phyloP scores from a whole-genome alignment of 768 basidiomycete species.

The Amanita muscaria region DNA sequence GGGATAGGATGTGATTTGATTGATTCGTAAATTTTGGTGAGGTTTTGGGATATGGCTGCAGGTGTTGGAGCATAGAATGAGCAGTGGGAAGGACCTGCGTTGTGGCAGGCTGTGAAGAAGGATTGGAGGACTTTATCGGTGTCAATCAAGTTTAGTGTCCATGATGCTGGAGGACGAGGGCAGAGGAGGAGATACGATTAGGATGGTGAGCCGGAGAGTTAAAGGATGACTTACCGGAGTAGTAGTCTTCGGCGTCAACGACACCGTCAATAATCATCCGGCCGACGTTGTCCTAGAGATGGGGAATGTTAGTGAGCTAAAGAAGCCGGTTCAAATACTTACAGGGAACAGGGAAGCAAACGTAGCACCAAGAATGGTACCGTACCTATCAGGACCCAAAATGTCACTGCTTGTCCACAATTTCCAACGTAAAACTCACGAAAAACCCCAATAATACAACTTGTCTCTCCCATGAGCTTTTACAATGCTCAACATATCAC shows the following conservation, averaged over 20 bases:
- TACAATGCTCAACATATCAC: constrained; percentile 30
- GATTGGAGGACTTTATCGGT: constrained; percentile 26
- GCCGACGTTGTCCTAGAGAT: constrained; percentile 22
- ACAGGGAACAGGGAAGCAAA: constrained; percentile 19
- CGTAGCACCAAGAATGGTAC: constrained; percentile 16
- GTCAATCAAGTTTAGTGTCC: constrained; percentile 28
- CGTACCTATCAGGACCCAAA: constrained; percentile 23
- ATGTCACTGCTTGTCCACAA: constrained; percentile 16
- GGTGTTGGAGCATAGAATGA: constrained; percentile 31
- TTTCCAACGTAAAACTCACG: constrained; percentile 12
- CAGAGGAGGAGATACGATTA: background rate
- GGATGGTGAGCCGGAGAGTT: background rate
- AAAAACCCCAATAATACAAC: constrained; percentile 23
- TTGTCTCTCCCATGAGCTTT: constrained; percentile 25
- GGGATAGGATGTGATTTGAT: constrained; percentile 22
- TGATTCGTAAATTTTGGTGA: constrained; percentile 24
- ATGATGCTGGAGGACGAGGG: constrained; percentile 18
- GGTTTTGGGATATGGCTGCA: constrained; percentile 23
- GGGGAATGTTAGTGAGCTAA: background rate
- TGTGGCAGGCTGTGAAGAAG: constrained; percentile 29
- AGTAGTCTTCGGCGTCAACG: constrained; percentile 33
- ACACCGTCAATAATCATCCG: constrained; percentile 33
- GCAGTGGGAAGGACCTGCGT: constrained; percentile 28
- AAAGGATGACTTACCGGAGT: constrained; percentile 18
- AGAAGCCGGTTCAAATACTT: constrained; percentile 11